Base-by-base conservation (phyloP, 805 yeast species). In the Jamesozyma piceae region DNA sequence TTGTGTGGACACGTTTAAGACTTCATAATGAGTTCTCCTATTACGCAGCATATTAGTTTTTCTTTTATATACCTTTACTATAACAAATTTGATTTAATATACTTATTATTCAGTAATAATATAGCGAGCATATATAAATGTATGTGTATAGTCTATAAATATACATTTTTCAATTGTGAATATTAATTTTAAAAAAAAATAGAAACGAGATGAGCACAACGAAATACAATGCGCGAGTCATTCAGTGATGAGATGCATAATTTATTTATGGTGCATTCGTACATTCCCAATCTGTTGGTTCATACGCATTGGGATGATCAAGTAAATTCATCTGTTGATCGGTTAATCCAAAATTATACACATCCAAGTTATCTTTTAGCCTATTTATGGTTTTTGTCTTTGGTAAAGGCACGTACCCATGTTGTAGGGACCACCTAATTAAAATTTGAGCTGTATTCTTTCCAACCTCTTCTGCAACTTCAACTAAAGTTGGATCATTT, bases 201-300 rank as follows among this genome's bases (percentile, higher is more conserved):
- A 8, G 11, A 8, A 24, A 6, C 28, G 28, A 24, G 28, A 24
- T 24, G 28, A 24, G 28, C 10, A 11, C 28, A 11, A 24, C 11
- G 28, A 11, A 24, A 11, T 6, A 11, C 28, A 11, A 24, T 24
- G 28, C 28, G 28, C 28, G 28, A 11, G 6, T 11, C 28, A 24
- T 11, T 24, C 11, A 24, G 28, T 11, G 28, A 24, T 24, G 28
- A 21, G 20, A 24, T 24, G 28, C 28, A 24, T 8, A 8, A 11
- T 17, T 28, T 28, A 28, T 10, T 50, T 51, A 72, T 38, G 80
- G 77, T 20, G 76, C 77, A 49, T 74, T 75, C 3, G 81, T 76
- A 44, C 82, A 78, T 53, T 80, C 87, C 87, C 87, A 81, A 52
- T 80, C 87, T 1, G 86, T 78, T 10, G 86, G 85, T 46, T 79